Evolutionary conservation across 257 asterid species (phyloP).

Genomic region (Cynanchum wilfordii): DNA sequence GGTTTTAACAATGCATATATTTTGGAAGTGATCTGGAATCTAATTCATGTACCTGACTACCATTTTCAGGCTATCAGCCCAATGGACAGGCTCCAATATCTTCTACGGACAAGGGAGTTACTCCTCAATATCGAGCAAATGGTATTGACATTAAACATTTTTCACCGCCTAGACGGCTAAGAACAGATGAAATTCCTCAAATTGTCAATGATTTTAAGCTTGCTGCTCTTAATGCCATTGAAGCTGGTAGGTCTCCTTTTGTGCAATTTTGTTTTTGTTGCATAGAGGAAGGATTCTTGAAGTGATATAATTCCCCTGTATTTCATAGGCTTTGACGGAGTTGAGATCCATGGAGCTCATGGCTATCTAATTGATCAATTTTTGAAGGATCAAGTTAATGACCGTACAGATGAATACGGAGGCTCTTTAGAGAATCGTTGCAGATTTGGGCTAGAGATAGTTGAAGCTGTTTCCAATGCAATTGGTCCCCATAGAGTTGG

Average conservation of each 20-base stretch:
- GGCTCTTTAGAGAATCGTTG: conserved; percentile 26
- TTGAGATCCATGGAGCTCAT: conserved; percentile 20
- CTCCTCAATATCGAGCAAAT: conserved; percentile 11
- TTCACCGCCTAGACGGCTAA: conserved; percentile 22
- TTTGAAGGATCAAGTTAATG: conserved; percentile 21
- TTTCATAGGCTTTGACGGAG: conserved; percentile 22
- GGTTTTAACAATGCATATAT: background rate
- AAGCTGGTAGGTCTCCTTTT: no score
- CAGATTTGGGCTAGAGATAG: conserved; percentile 22
- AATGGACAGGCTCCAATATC: conserved; percentile 32
- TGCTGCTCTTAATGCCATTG: conserved; percentile 5
- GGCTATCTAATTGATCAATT: conserved; percentile 27
- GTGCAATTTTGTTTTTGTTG: no score
- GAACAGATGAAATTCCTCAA: conserved; percentile 22
- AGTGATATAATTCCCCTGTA: background rate
- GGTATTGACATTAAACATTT: conserved; percentile 5
- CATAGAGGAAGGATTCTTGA: no score
- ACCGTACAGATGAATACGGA: conserved; percentile 26
- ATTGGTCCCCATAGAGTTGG: conserved; percentile 25
- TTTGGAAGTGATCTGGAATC: background rate
- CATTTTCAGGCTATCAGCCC: conserved; percentile 23
- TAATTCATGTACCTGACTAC: background rate
- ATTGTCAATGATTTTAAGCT: conserved; percentile 19
- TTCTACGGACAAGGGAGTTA: conserved; percentile 19
- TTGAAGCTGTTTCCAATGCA: conserved; percentile 23